phyloP scores from a whole-genome alignment of 2,329 filamentous ascomycete species.

The Penicillium sp. region DNA sequence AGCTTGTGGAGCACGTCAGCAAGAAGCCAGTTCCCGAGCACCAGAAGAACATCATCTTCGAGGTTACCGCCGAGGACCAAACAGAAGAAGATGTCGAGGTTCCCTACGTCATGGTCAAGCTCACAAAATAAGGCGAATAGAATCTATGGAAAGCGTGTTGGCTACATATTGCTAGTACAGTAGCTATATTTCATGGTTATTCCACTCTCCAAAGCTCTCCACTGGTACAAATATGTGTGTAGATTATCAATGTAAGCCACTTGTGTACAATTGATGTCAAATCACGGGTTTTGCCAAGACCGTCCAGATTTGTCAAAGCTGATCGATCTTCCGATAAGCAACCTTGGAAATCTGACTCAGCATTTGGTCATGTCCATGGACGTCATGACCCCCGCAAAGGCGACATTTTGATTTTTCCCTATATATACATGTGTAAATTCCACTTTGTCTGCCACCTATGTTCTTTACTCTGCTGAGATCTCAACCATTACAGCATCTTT shows the following conservation, averaged over 20 bases:
- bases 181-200: constrained; percentile 10
- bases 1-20: constrained; percentile 82
- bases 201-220: not conserved
- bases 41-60: constrained; percentile 94
- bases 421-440: constrained; percentile 8
- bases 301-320: constrained; percentile 24
- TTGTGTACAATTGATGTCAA: constrained; percentile 1
- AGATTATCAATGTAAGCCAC: constrained; percentile 6
- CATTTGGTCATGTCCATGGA: constrained; percentile 10
- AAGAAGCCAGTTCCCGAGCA: constrained; percentile 89
- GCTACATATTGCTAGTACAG: constrained; percentile 5
- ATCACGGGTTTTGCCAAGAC: not conserved
- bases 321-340: constrained; percentile 21
- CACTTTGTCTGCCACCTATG: constrained; percentile 18
- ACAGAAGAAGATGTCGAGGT: constrained; percentile 94
- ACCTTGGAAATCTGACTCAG: constrained; percentile 17
- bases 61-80: constrained; percentile 87
- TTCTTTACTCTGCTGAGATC: constrained; percentile 22
- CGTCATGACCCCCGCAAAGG: constrained; percentile 13
- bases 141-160: not conserved
- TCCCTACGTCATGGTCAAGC: constrained; percentile 89
- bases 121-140: constrained; percentile 42
- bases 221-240: not conserved
- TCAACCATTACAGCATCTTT: constrained; percentile 19
- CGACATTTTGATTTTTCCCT: constrained; percentile 4